phyloP scores from a whole-genome alignment of 2,329 filamentous ascomycete species.

The Lanzia echinophila region DNA sequence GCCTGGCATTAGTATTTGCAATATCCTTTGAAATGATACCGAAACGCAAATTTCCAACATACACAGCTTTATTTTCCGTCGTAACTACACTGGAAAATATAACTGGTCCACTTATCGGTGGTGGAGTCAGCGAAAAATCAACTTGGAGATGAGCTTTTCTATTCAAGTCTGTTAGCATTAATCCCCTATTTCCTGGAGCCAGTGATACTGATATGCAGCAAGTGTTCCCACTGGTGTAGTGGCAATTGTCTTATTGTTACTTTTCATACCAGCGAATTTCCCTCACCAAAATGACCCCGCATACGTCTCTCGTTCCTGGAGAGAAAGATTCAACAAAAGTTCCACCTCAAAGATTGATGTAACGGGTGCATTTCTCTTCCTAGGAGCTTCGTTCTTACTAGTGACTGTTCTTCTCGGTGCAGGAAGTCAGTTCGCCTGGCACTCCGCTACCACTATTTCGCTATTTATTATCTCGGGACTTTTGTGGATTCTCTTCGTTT shows the following conservation, averaged over 20 bases:
- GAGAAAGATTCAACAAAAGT: background rate
- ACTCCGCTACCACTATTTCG: background rate
- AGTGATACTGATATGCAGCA: background rate
- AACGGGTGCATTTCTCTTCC: background rate
- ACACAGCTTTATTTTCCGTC: constrained; percentile 5
- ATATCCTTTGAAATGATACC: background rate
- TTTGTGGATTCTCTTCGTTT: background rate
- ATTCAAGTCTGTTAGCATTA: background rate
- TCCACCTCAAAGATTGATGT: background rate
- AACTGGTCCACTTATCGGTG: constrained; percentile 29
- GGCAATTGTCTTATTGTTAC: background rate
- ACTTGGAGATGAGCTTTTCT: constrained; percentile 28
- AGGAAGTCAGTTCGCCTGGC: background rate
- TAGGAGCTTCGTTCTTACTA: background rate
- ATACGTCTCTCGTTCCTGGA: background rate
- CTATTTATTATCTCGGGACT: background rate
- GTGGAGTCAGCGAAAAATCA: constrained; percentile 30
- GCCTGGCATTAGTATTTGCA: constrained; percentile 23
- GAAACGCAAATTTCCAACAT: constrained; percentile 23
- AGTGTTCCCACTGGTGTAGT: background rate
- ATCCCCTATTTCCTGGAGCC: background rate
- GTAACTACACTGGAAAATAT: constrained; percentile 12
- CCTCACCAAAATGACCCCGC: background rate
- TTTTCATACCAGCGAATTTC: background rate
- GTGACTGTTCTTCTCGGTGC: background rate